Percentiles rank a stretch among this genome's conserved stretches.
Conservation (phyloP, 2,329 filamentous ascomycete species). For the Cordyceps farinosa region DNA sequence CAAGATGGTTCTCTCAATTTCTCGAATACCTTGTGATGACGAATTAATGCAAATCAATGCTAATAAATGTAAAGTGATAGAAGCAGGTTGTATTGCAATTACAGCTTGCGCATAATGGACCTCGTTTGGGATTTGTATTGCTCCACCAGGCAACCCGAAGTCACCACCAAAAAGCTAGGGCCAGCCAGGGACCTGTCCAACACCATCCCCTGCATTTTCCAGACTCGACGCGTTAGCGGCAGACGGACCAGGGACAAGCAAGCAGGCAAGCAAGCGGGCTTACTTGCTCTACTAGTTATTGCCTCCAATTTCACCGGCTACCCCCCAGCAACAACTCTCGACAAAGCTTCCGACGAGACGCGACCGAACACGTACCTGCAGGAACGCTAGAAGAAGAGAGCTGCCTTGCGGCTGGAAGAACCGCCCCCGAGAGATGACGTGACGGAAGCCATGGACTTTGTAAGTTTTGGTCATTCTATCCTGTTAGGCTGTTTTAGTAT, state of each 20-base stretch:
- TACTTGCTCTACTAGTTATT: neutral
- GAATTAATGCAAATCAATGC: neutral
- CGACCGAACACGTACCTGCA: slow-evolving; percentile 1
- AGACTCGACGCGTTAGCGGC: neutral
- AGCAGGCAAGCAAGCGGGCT: neutral
- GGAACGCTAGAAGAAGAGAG: neutral
- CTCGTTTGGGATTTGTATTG: neutral
- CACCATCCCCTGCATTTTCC: neutral
- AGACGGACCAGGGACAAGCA: neutral
- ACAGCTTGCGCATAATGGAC: too few species aligned
- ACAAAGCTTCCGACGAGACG: neutral
- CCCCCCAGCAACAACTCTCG: neutral
- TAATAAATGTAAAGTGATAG: neutral
- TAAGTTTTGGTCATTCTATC: slow-evolving; percentile 32
- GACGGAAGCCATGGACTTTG: slow-evolving; percentile 54
- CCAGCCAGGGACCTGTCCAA: neutral
- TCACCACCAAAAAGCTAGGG: slow-evolving; percentile 5
- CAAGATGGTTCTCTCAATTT: neutral
- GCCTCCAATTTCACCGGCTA: neutral
- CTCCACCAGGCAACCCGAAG: neutral
- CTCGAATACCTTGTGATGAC: neutral
- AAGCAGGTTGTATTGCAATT: neutral
- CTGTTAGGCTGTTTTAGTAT: neutral
- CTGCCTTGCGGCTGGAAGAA: neutral
- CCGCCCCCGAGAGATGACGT: slow-evolving; percentile 41